Base-by-base conservation (phyloP, 371 early-diverging fungal species). In the Zychaea mexicana region DNA sequence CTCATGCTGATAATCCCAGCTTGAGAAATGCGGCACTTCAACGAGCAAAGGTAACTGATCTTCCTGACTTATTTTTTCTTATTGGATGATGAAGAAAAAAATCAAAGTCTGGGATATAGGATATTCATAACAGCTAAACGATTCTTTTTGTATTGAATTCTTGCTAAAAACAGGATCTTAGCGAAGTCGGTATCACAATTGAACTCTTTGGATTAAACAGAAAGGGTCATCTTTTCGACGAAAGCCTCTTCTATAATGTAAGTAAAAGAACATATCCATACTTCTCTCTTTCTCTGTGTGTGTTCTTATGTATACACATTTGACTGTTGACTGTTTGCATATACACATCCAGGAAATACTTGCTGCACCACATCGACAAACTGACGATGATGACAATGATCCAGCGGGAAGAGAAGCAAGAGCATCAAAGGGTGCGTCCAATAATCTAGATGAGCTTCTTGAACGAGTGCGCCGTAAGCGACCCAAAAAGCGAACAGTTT, bases 171-270 rank as follows among this genome's bases (percentile, higher is more conserved):
- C 39, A 78, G 77, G 86, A 89, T 66, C 66, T 89, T 19, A 59
- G 63, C 49, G 77, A 80, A 32, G 65, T 78, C 38, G 86, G 84
- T n/a, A 80, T 82, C 42, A 74, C 72, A 9, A 79, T 87, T 39
- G 83, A 85, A 27, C 66, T 87, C n/a, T 88, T 88, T 72, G 81
- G 84, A 19, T 64, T 87, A 17, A 76, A 86, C 57, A 74, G 64
- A 32, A 60, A 69, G 2, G 71, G 65, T n/a, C 76, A 79, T 28
- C 38, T 31, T 10, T 88, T 88, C 58, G 74, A 82, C 45, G 63
- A 68, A 15, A 68, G 63, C 2, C 56, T 69, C 38, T 88, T 88
- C 64, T 88, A 86, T 58, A 68, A 68, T 69, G 88, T 82, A 76
- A 64, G 56, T 65, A 12, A 19, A n/a, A n/a, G n/a, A n/a, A n/a